Evolutionary conservation across 768 basidiomycete species (phyloP), one percentile per base, ranked within the genome.

Genomic region (Russula ochroleuca): DNA sequence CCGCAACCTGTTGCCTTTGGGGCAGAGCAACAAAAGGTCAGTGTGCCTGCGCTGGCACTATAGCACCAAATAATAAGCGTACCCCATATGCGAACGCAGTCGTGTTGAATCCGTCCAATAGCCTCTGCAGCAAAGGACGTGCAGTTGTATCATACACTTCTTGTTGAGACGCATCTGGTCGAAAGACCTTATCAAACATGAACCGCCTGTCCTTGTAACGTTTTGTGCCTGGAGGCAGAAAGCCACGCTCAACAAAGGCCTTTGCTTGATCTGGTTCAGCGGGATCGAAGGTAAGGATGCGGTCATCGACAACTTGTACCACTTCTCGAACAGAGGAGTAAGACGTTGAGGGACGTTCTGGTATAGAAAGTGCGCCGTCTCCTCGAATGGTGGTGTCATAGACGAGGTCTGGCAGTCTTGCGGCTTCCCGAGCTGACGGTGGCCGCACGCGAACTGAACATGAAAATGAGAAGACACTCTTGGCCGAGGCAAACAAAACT

Each of bases 31-130:
- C 21, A 47, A 17, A 63, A 13, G 25, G 19, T 64, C 28, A 64
- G 58, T 25, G 40, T 9, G 37, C 47, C 15, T 33, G 52, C 37
- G n/a, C 47, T 31, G 10, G 37, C 41, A 3, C 41, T 10, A 54
- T 62, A 57, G 56, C 28, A 50, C 47, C n/a, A n/a, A 17, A 50
- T 23, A 28, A 60, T 38, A 43, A 41, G 79, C 91, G 74, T 75
- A 98, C 97, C 41, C 97, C 97, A 74, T 99, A 99, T 4, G 97
- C 97, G 78, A 99, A 98, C 10, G 98, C 90, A 13, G 97, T 99
- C 49, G 94, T 90, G 70, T 99, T 98, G 77, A 86, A 99, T 11
- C 97, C 97, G 70, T 98, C 90, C 63, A 99, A 78, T 28, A 99
- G 77, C 28, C 92, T 88, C 68, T 83, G 80, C 19, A 99, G 79